These are phyloP conservation scores for Alternaria gaisen DNA, from an alignment of 2,329 filamentous ascomycete genomes.

Conservation along the genomic window DNA sequence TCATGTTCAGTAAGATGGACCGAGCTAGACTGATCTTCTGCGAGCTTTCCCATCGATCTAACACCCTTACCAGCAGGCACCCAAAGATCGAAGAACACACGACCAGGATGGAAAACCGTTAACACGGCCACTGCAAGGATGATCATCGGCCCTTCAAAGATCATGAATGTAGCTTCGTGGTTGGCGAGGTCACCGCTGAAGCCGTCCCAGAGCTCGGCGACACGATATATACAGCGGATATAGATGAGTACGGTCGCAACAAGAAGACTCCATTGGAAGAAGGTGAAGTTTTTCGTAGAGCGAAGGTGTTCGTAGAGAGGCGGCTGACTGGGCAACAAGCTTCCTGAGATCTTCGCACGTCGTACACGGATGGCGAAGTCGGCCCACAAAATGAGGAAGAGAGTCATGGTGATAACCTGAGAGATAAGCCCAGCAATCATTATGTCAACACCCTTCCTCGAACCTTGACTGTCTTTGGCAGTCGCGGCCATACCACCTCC, in stretches of 20 bases:
- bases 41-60: slow-evolving; percentile 20
- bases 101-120: too few species aligned
- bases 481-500: slow-evolving; percentile 66
- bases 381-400: slow-evolving; percentile 55
- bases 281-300: slow-evolving; percentile 19
- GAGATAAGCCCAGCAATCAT: slow-evolving; percentile 65
- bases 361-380: slow-evolving; percentile 44
- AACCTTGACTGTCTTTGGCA: slow-evolving; percentile 50
- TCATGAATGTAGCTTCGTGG: slow-evolving; percentile 58
- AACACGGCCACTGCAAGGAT: too few species aligned
- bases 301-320: slow-evolving; percentile 33
- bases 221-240: slow-evolving; percentile 57
- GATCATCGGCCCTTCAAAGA: slow-evolving; percentile 58
- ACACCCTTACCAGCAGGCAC: not conserved
- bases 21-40: slow-evolving; percentile 15
- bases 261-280: slow-evolving; percentile 38
- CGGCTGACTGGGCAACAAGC: slow-evolving; percentile 29
- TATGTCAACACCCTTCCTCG: slow-evolving; percentile 60
- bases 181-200: slow-evolving; percentile 57
- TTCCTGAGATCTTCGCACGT: slow-evolving; percentile 26
- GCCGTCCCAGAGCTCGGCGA: slow-evolving; percentile 57
- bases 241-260: slow-evolving; percentile 56
- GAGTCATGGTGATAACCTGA: slow-evolving; percentile 62
- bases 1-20: slow-evolving; percentile 17
- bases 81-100: too few species aligned